Base-by-base conservation (phyloP, 2,329 filamentous ascomycete genomes). In the Bipolaris cookei region DNA sequence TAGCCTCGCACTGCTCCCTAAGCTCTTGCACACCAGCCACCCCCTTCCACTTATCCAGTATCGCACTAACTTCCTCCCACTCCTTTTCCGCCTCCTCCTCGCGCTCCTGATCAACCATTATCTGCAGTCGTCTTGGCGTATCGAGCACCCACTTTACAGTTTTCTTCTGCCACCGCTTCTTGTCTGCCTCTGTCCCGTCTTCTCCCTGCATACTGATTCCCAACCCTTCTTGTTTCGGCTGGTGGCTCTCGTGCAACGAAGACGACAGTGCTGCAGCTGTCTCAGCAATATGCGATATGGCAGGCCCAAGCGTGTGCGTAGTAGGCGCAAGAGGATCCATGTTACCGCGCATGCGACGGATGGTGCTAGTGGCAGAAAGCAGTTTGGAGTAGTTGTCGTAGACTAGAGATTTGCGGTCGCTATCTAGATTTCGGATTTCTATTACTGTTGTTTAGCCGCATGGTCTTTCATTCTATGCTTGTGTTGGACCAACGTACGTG, bases 351-450 rank as follows among this genome's bases (percentile, higher is more conserved):
- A 95, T 93, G 81, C 91, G 92, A 47, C 90, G 86, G 70, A 99
- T 99, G 3, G 94, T 98, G 77, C 97, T 94, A 10, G 96, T 97
- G 1, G 95, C 95, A n/a, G 89, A 86, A 65, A 99, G 97, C 65
- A 99, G 80, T 79, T 98, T 98, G 66, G 90, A 95, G 77, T 98
- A 99, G 74, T 99, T 99, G 76, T 99, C 94, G 76, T 99, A 99
- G 4, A 99, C 95, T 60, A 99, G 80, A 1, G 94, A 93, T 79
- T 99, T 99, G 77, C 95, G 90, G 82, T 99, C 95, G 21, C 94
- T 94, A 71, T 98, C 95, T 16, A 99, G 82, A 2, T 91, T 93
- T 35, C 92, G 82, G 45, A 97, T 94, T 78, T 98, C 94, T 64
- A 6, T 4, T 23, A 1, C 13, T 20, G 2, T 6, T 2, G 14